Evolutionary conservation across 2,329 filamentous ascomycete genomes (phyloP).

Genomic region (Coleophoma cylindrospora): DNA sequence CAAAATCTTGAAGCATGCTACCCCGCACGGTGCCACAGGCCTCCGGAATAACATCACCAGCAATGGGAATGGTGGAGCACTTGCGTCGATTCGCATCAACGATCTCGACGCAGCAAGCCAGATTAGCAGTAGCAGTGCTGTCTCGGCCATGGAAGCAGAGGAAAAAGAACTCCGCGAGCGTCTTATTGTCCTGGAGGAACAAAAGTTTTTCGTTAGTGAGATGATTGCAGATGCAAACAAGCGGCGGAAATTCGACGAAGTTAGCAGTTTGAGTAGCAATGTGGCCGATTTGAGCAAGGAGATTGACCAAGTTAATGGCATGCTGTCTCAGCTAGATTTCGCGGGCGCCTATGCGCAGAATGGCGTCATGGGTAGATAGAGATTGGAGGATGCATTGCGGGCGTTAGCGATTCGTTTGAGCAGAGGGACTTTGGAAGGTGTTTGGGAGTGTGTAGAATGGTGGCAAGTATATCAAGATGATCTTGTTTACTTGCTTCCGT

Average conservation of each 20-base stretch:
- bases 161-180: conserved; percentile 64
- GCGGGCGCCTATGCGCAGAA: conserved; percentile 20
- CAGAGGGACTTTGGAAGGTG: too few relatives aligned
- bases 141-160: conserved; percentile 62
- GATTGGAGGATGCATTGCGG: too few relatives aligned
- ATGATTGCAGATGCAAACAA: conserved; percentile 67
- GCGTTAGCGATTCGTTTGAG: too few relatives aligned
- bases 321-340: conserved; percentile 50
- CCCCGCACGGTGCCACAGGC: conserved; percentile 43
- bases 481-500: too few relatives aligned
- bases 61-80: conserved; percentile 29
- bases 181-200: conserved; percentile 66
- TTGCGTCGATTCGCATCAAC: conserved; percentile 56
- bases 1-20: conserved; percentile 56
- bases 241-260: conserved; percentile 64
- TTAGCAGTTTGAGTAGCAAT: conserved; percentile 57
- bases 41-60: conserved; percentile 24
- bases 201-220: conserved; percentile 66
- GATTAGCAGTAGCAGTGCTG: conserved; percentile 49
- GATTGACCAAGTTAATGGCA: conserved; percentile 56
- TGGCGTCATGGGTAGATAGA: too few relatives aligned
- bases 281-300: conserved; percentile 61
- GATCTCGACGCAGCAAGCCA: conserved; percentile 41
- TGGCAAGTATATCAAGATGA: too few relatives aligned
- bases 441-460: too few relatives aligned